A percentile compares a stretch with the other conserved stretches of the same genome.
phyloP scores from a whole-genome alignment of 2,329 filamentous ascomycete genomes.

The Pseudopithomyces chartarum region DNA sequence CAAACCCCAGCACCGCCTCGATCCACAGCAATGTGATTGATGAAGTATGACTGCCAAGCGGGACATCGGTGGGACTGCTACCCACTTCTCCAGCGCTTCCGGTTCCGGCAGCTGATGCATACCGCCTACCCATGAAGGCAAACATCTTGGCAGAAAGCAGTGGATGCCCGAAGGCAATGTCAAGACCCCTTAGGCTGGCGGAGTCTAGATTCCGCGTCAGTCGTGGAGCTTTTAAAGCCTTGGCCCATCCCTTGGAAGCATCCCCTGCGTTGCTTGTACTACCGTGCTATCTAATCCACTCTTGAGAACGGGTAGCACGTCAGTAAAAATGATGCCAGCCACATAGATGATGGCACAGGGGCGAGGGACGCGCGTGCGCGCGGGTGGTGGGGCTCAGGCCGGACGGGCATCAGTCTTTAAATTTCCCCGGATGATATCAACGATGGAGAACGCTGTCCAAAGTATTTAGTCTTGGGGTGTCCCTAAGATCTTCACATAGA shows the following conservation, averaged over 20 bases:
- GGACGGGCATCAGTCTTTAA: conserved; percentile 22
- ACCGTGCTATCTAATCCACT: conserved; percentile 30
- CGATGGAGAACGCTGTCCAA: conserved; percentile 15
- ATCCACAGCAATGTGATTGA: background rate
- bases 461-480: conserved; percentile 26
- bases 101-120: conserved; percentile 19
- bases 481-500: conserved; percentile 18
- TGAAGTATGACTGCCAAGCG: background rate
- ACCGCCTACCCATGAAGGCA: conserved; percentile 25
- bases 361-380: conserved; percentile 32
- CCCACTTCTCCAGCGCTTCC: conserved; percentile 18
- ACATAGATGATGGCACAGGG: conserved; percentile 22
- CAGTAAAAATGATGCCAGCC: conserved; percentile 33
- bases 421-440: conserved; percentile 23
- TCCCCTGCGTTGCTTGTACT: conserved; percentile 46
- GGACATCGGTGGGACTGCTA: background rate
- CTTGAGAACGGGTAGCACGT: conserved; percentile 42
- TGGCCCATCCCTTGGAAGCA: conserved; percentile 39
- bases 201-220: conserved; percentile 33
- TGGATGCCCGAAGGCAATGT: conserved; percentile 23
- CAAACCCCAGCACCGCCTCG: background rate
- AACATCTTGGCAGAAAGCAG: conserved; percentile 25
- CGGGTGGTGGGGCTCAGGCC: conserved; percentile 25
- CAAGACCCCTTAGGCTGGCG: conserved; percentile 32
- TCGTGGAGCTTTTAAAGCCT: conserved; percentile 28